Conservation (phyloP, 768 basidiomycete species). For the Kwoniella pini region DNA sequence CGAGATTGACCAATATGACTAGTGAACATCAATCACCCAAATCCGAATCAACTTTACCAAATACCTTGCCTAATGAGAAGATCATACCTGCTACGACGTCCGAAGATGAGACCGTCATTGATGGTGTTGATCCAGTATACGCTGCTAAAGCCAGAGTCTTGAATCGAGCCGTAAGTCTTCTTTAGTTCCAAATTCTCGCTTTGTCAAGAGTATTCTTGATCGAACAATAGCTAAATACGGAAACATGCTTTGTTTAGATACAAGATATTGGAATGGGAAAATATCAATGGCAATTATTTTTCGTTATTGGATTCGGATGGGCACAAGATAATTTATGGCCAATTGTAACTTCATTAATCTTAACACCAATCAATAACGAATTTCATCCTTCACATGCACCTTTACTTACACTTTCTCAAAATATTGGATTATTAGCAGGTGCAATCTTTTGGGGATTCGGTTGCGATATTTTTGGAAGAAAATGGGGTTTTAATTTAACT, state of each 20-base stretch:
- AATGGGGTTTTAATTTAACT: constrained; percentile 69
- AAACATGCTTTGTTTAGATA: constrained; percentile 13
- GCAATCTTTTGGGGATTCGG: constrained; percentile 42
- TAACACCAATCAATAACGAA: constrained; percentile 66
- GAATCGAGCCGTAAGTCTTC: constrained; percentile 29
- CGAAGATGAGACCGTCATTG: constrained; percentile 35
- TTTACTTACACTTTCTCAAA: constrained; percentile 69
- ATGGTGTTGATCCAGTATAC: constrained; percentile 41
- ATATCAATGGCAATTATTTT: constrained; percentile 47
- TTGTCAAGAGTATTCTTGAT: too few species aligned
- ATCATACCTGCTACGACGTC: background rate
- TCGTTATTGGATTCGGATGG: constrained; percentile 44
- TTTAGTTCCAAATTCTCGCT: background rate
- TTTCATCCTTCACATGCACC: constrained; percentile 64
- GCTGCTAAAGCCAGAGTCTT: constrained; percentile 39
- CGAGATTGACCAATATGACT: background rate
- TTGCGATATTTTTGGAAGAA: constrained; percentile 47
- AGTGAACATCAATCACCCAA: background rate
- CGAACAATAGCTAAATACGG: too few species aligned
- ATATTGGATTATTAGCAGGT: constrained; percentile 66
- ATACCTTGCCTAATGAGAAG: background rate
- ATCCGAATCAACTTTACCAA: background rate
- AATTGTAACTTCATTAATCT: constrained; percentile 68
- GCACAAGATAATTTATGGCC: constrained; percentile 50
- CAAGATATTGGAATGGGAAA: constrained; percentile 44